Conservation (phyloP, 257 asterid species). For the Linderniella brevidens region DNA sequence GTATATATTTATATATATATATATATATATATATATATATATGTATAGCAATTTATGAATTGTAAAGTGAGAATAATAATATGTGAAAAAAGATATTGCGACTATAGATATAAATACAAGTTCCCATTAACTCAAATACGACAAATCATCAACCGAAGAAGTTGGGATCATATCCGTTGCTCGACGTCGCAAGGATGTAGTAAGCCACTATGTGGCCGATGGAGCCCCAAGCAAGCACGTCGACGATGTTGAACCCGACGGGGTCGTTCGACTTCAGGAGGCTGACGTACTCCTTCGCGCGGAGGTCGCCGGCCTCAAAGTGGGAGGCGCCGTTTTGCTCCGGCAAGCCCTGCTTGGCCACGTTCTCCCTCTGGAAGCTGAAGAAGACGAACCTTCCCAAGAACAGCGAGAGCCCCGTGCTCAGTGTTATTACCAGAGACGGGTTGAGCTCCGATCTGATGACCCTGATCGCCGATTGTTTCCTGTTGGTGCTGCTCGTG, state of each 20-base stretch:
- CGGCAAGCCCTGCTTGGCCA: slow-evolving; percentile 78
- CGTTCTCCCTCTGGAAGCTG: slow-evolving; percentile 92
- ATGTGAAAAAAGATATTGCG: too few species aligned
- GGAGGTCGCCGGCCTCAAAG: slow-evolving; percentile 77
- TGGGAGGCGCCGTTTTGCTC: slow-evolving; percentile 77
- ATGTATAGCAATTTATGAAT: too few species aligned
- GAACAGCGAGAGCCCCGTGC: slow-evolving; percentile 86
- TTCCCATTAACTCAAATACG: too few species aligned
- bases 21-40: too few species aligned
- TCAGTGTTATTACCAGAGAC: slow-evolving; percentile 59
- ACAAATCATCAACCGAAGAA: slow-evolving; percentile 33
- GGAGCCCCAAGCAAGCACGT: slow-evolving; percentile 93
- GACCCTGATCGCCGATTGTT: too few species aligned
- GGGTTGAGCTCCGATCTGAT: slow-evolving; percentile 71
- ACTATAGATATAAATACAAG: too few species aligned
- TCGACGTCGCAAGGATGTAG: slow-evolving; percentile 80
- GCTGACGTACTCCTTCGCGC: slow-evolving; percentile 94
- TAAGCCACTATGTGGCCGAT: slow-evolving; percentile 93
- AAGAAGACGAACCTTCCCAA: slow-evolving; percentile 87
- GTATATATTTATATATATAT: too few species aligned
- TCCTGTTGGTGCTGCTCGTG: too few species aligned
- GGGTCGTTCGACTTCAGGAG: slow-evolving; percentile 88
- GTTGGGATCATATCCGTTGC: slow-evolving; percentile 89
- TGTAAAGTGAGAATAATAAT: too few species aligned
- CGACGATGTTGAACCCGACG: slow-evolving; percentile 86